Evolutionary conservation across 306 rosid species (phyloP).

Genomic region (Rosa multiflora): DNA sequence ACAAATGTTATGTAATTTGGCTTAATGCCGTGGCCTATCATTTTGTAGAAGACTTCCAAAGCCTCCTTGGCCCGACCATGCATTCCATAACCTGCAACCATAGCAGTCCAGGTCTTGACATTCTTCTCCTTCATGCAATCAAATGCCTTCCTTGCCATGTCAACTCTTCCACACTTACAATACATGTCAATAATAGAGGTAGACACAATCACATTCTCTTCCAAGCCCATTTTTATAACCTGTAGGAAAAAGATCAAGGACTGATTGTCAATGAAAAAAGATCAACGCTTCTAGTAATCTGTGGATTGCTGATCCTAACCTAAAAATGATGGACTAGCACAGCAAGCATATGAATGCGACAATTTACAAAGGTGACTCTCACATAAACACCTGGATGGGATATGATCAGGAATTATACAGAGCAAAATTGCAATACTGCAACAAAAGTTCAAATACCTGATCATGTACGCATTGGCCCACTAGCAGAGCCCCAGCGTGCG

Average conservation of each 20-base stretch:
- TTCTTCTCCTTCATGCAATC: conserved; percentile 62
- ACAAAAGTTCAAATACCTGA: conserved; percentile 47
- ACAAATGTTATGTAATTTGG: conserved; percentile 68
- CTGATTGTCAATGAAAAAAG: background rate
- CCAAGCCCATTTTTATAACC: conserved; percentile 70
- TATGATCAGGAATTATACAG: background rate
- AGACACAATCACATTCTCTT: conserved; percentile 56
- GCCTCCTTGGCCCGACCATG: conserved; percentile 68
- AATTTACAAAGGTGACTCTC: background rate
- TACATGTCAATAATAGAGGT: conserved; percentile 78
- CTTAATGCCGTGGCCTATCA: conserved; percentile 48
- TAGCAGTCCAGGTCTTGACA: conserved; percentile 74
- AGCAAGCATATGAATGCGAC: background rate
- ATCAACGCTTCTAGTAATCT: background rate
- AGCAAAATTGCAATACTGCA: background rate
- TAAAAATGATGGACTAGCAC: conserved; percentile 33
- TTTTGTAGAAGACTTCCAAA: conserved; percentile 54
- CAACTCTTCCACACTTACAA: conserved; percentile 71
- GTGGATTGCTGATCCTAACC: background rate
- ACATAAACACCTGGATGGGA: background rate
- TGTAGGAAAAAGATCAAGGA: conserved; percentile 9
- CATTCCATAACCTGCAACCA: conserved; percentile 82
- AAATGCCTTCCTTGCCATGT: conserved; percentile 71
- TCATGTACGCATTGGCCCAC: conserved; percentile 74
- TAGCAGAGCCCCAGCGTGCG: conserved; percentile 69